These are phyloP conservation scores for Arthromyces matolae DNA, from an alignment of 768 basidiomycete genomes.

Conservation along the genomic window DNA sequence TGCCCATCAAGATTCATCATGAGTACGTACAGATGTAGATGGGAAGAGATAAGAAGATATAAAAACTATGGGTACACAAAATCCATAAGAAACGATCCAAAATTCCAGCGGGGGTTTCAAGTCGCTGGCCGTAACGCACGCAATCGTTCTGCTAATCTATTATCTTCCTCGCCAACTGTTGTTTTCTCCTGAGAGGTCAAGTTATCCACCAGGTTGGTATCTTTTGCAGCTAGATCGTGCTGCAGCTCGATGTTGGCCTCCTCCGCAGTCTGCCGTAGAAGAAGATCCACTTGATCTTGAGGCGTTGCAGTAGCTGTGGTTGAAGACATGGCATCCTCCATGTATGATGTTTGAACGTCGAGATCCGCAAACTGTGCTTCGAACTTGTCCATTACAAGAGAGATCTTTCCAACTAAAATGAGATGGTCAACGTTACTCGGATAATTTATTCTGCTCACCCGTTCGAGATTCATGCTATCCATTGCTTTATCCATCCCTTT, in stretches of 20 bases:
- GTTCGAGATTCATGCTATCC: slow-evolving; percentile 98
- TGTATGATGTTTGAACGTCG: slow-evolving; percentile 96
- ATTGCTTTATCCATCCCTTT: slow-evolving; percentile 99
- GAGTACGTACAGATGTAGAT: no score
- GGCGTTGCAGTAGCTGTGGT: slow-evolving; percentile 92
- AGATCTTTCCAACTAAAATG: slow-evolving; percentile 58
- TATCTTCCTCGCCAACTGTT: slow-evolving; percentile 70
- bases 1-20: no score
- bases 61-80: neutral
- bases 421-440: neutral
- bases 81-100: no score
- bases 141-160: slow-evolving; percentile 78
- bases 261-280: slow-evolving; percentile 92
- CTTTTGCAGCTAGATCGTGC: slow-evolving; percentile 77
- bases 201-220: slow-evolving; percentile 57
- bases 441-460: slow-evolving; percentile 48
- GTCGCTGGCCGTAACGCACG: slow-evolving; percentile 82
- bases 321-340: slow-evolving; percentile 95
- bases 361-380: slow-evolving; percentile 94
- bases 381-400: slow-evolving; percentile 98
- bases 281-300: slow-evolving; percentile 92
- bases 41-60: slow-evolving; percentile 3
- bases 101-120: no score
- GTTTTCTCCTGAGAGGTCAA: slow-evolving; percentile 47
- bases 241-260: slow-evolving; percentile 94